Evolutionary conservation across 306 rosid species (phyloP).

Genomic region (Begonia loranthoides): DNA sequence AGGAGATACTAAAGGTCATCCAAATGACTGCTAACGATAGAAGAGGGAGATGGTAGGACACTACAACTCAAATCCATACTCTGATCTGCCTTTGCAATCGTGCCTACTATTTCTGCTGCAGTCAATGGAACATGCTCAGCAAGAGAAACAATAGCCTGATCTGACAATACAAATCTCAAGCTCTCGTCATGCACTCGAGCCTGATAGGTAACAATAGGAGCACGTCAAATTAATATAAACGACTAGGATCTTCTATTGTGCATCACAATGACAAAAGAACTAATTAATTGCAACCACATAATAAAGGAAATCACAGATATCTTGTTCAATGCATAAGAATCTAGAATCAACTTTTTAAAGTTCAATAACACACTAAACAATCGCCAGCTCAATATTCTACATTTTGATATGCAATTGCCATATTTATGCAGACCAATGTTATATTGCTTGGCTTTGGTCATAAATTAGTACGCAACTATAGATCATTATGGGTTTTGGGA

Average conservation of each 20-base stretch:
- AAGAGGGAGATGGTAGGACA: conserved; percentile 49
- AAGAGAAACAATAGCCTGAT: conserved; percentile 68
- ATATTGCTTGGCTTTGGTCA: no score
- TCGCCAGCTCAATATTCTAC: no score
- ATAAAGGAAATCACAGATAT: not conserved
- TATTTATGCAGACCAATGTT: no score
- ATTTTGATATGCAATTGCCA: no score
- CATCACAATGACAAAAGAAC: conserved; percentile 3
- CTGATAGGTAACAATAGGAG: conserved; percentile 36
- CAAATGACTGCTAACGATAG: conserved; percentile 64
- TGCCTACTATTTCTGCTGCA: conserved; percentile 26
- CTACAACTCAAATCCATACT: conserved; percentile 34
- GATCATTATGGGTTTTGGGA: no score
- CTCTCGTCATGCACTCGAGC: conserved; percentile 94
- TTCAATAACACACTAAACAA: no score
- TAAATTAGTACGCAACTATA: no score
- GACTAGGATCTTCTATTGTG: conserved; percentile 5
- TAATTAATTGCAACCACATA: not conserved
- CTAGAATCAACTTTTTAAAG: no score
- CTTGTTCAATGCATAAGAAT: no score
- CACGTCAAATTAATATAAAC: conserved; percentile 13
- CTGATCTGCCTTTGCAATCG: conserved; percentile 46
- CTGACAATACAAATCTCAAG: conserved; percentile 69
- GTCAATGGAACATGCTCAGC: conserved; percentile 39
- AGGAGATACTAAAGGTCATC: conserved; percentile 48